These are phyloP conservation scores for Stereum hirsutum DNA, from an alignment of 1,284 basidiomycete species.

Conservation along the genomic window DNA sequence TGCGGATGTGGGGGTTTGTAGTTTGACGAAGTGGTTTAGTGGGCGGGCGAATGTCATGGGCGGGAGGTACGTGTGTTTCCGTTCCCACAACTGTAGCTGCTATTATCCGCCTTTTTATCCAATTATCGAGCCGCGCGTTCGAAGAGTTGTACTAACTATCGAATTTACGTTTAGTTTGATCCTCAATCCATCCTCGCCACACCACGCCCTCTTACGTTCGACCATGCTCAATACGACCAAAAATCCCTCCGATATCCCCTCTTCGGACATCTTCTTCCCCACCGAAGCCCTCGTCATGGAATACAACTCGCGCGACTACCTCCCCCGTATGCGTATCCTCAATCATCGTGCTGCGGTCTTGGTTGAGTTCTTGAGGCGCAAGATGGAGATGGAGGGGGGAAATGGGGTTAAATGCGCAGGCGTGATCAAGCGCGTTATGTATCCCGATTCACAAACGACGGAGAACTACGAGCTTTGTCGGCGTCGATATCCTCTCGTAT, in stretches of 20 bases:
- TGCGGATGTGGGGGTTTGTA: constrained; percentile 91
- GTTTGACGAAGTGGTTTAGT: constrained; percentile 92
- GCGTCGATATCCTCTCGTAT: no score
- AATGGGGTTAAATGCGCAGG: constrained; percentile 39
- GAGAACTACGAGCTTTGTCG: constrained; percentile 70
- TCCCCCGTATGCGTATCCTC: constrained; percentile 66
- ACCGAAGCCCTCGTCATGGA: constrained; percentile 97
- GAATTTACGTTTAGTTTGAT: constrained; percentile 49
- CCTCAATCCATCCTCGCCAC: constrained; percentile 71
- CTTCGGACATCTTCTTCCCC: constrained; percentile 84
- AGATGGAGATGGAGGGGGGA: no score
- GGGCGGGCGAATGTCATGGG: constrained; percentile 98
- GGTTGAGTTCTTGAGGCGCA: constrained; percentile 79
- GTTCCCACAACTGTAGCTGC: no score
- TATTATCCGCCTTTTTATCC: no score
- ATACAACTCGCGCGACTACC: constrained; percentile 93
- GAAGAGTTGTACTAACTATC: constrained; percentile 1
- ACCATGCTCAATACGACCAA: constrained; percentile 63
- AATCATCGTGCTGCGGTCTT: constrained; percentile 80
- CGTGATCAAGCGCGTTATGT: constrained; percentile 75
- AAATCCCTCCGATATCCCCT: no score
- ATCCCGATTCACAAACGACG: constrained; percentile 78
- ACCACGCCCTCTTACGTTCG: constrained; percentile 60
- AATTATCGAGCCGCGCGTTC: constrained; percentile 5
- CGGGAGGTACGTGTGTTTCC: constrained; percentile 57